These are phyloP conservation scores for Petasospora rhodanensis DNA, from an alignment of 1,139 yeast species.

Conservation along the genomic window DNA sequence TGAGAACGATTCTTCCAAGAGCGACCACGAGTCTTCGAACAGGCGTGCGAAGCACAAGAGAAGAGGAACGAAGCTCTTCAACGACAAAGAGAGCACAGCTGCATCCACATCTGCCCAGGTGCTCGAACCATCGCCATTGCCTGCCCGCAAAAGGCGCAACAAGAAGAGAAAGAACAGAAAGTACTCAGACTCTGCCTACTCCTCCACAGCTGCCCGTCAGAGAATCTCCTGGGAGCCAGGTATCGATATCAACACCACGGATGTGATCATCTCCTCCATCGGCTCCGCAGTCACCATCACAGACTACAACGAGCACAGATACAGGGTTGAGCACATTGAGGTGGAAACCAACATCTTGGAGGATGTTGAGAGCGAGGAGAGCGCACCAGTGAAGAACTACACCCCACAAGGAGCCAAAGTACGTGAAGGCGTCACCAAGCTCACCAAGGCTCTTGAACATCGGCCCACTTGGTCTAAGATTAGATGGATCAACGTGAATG, in stretches of 20 bases:
- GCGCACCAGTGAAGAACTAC: background rate
- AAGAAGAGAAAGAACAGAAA: conserved; percentile 25
- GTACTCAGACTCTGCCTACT: conserved; percentile 30
- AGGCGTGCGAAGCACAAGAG: conserved; percentile 3
- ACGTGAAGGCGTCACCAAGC: conserved; percentile 12
- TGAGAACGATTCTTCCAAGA: conserved; percentile 12
- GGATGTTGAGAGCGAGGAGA: conserved; percentile 4
- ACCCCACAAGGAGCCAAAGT: conserved; percentile 20
- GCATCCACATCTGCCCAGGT: background rate
- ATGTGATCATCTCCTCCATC: conserved; percentile 41
- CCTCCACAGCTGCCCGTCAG: conserved; percentile 30
- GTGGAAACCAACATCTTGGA: conserved; percentile 24
- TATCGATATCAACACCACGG: conserved; percentile 43
- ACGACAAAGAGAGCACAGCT: background rate
- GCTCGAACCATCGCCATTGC: conserved; percentile 1
- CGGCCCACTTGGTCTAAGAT: conserved; percentile 45
- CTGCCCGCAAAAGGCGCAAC: conserved; percentile 5
- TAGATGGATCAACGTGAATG: conserved; percentile 52
- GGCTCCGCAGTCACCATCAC: conserved; percentile 46
- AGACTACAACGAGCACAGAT: conserved; percentile 40
- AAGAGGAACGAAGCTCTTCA: conserved; percentile 10
- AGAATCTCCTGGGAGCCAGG: conserved; percentile 55
- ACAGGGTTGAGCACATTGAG: conserved; percentile 37
- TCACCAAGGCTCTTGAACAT: conserved; percentile 23
- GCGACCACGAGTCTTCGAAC: background rate